Conservation (phyloP, 495 filamentous ascomycete species). For the Alectoria sarmentosa region DNA sequence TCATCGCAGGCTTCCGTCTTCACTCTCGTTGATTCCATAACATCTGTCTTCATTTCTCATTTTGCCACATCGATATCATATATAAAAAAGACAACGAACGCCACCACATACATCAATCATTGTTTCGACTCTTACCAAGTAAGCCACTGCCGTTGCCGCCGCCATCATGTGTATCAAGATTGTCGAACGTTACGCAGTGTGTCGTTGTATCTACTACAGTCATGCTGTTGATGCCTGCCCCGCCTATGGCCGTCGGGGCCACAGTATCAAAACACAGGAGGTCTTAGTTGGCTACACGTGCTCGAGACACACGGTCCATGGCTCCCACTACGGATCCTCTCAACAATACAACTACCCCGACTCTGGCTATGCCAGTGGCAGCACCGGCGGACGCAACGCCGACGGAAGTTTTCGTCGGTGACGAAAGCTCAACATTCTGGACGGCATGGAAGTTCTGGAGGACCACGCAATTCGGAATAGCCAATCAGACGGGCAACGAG, state of each 20-base stretch:
- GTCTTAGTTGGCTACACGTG: constrained; percentile 79
- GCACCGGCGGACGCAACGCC: constrained; percentile 20
- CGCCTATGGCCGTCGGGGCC: constrained; percentile 62
- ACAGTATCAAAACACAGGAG: constrained; percentile 62
- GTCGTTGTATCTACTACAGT: constrained; percentile 73
- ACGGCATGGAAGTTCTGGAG: constrained; percentile 26
- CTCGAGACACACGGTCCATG: constrained; percentile 46
- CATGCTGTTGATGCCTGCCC: constrained; percentile 71
- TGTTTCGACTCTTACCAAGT: not conserved
- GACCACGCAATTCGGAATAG: constrained; percentile 24
- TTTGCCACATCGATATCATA: constrained; percentile 5
- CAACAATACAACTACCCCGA: constrained; percentile 36
- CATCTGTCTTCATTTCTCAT: constrained; percentile 10
- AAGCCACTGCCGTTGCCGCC: constrained; percentile 1
- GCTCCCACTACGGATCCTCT: constrained; percentile 27
- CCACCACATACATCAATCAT: not conserved
- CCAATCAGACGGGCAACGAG: constrained; percentile 16
- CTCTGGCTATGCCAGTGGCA: constrained; percentile 48
- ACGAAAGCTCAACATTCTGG: constrained; percentile 21
- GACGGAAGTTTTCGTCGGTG: constrained; percentile 27
- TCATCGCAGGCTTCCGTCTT: constrained; percentile 25
- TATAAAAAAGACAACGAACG: not conserved
- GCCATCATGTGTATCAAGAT: constrained; percentile 65
- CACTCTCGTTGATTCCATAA: constrained; percentile 8
- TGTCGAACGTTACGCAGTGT: constrained; percentile 70